These are phyloP conservation scores for Globisporangium heterothallicum DNA, from an alignment of 352 stramenopile species.

Conservation along the genomic window DNA sequence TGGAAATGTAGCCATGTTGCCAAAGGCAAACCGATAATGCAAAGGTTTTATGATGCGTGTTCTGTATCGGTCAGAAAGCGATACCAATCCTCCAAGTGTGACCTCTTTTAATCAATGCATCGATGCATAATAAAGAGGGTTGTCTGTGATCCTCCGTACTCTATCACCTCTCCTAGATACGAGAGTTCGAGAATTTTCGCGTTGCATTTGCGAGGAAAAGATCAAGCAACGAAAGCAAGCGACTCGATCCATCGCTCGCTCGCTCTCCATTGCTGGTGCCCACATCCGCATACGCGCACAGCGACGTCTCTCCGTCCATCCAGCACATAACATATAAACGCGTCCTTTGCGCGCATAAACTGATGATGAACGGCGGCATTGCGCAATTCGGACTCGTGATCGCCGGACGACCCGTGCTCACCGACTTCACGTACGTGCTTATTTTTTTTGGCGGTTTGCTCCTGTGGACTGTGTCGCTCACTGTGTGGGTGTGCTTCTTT, in stretches of 20 bases:
- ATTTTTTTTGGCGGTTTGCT: too few species aligned
- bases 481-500: slow-evolving; percentile 17
- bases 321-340: neutral
- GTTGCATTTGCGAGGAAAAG: neutral
- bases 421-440: slow-evolving; percentile 32
- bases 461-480: neutral
- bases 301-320: neutral
- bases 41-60: too few species aligned
- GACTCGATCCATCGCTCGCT: neutral
- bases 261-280: neutral
- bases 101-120: too few species aligned
- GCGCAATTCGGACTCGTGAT: slow-evolving; percentile 67
- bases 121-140: too few species aligned
- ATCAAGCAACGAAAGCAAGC: neutral
- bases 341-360: neutral
- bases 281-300: neutral
- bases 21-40: too few species aligned
- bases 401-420: slow-evolving; percentile 54
- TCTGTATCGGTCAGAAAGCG: too few species aligned
- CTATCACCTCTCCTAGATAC: neutral
- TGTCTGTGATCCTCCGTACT: too few species aligned
- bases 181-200: neutral
- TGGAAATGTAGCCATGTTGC: too few species aligned
- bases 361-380: slow-evolving; percentile 15
- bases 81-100: too few species aligned